Percentiles rank a stretch among this genome's conserved stretches.
Conservation (phyloP, 2,329 filamentous ascomycete genomes). For the Seiridium unicorne region DNA sequence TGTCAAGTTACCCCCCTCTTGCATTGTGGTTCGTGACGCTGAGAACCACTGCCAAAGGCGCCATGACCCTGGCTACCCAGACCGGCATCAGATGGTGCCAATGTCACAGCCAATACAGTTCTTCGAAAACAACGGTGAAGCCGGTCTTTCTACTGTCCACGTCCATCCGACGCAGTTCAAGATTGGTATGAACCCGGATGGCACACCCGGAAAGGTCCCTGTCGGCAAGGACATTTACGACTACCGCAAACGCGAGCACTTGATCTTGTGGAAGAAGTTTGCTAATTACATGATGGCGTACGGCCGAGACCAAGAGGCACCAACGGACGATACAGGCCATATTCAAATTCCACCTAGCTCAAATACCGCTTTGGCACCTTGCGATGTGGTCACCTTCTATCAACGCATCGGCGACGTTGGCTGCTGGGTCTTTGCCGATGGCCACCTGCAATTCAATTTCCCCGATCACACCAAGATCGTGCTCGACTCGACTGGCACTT, state of each 20-base stretch:
- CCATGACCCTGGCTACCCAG: conserved; percentile 52
- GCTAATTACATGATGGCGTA: conserved; percentile 74
- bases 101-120: conserved; percentile 68
- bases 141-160: conserved; percentile 61
- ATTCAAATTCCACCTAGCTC: conserved; percentile 37
- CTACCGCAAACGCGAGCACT: conserved; percentile 63
- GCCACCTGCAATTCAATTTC: conserved; percentile 84
- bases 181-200: conserved; percentile 53
- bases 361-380: conserved; percentile 39
- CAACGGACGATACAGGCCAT: conserved; percentile 43
- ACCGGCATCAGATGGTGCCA: conserved; percentile 62
- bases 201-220: conserved; percentile 59
- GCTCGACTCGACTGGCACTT: conserved; percentile 69
- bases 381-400: conserved; percentile 74
- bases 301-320: conserved; percentile 65
- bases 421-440: conserved; percentile 79
- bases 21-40: conserved; percentile 69
- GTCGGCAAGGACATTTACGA: conserved; percentile 64
- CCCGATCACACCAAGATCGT: conserved; percentile 86
- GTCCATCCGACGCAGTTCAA: conserved; percentile 63
- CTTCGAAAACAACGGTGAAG: conserved; percentile 68
- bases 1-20: conserved; percentile 63
- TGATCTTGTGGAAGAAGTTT: conserved; percentile 71
- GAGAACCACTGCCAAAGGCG: conserved; percentile 67
- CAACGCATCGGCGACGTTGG: conserved; percentile 79